Conservation (phyloP, 768 basidiomycete genomes). For the Chalciporus piperatus region DNA sequence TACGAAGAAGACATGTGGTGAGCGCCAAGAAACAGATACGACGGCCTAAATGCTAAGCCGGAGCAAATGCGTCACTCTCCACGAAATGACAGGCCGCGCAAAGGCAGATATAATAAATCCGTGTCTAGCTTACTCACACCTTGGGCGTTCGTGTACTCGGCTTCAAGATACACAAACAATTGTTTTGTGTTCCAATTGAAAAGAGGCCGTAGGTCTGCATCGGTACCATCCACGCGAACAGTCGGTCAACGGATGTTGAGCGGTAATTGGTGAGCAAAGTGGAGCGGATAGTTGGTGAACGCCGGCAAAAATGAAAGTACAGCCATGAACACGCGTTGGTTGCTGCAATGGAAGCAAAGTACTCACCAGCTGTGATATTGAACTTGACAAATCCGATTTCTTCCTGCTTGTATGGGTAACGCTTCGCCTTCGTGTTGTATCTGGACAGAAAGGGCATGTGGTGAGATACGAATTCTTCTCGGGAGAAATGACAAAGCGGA, state of each 20-base stretch:
- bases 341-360: conserved; percentile 26
- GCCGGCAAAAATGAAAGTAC: conserved; percentile 25
- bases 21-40: conserved; percentile 5
- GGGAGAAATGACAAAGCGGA: conserved; percentile 5
- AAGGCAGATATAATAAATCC: not conserved
- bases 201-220: conserved; percentile 71
- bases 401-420: conserved; percentile 59
- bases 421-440: conserved; percentile 47
- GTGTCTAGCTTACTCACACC: conserved; percentile 56
- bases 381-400: conserved; percentile 82
- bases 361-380: conserved; percentile 74
- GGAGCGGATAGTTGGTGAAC: conserved; percentile 11
- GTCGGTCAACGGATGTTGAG: conserved; percentile 3
- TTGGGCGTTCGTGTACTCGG: conserved; percentile 72
- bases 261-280: conserved; percentile 14
- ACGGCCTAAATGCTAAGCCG: conserved; percentile 23
- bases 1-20: conserved; percentile 27
- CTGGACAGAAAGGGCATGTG: conserved; percentile 27
- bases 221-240: conserved; percentile 1
- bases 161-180: conserved; percentile 81
- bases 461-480: conserved; percentile 18
- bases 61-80: conserved; percentile 3
- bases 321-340: conserved; percentile 22
- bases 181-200: conserved; percentile 99
- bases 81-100: conserved; percentile 2